Evolutionary conservation across 1,284 basidiomycete genomes (phyloP), one percentile per base, ranked within the genome.

Genomic region (Sporisorium scitamineum): DNA sequence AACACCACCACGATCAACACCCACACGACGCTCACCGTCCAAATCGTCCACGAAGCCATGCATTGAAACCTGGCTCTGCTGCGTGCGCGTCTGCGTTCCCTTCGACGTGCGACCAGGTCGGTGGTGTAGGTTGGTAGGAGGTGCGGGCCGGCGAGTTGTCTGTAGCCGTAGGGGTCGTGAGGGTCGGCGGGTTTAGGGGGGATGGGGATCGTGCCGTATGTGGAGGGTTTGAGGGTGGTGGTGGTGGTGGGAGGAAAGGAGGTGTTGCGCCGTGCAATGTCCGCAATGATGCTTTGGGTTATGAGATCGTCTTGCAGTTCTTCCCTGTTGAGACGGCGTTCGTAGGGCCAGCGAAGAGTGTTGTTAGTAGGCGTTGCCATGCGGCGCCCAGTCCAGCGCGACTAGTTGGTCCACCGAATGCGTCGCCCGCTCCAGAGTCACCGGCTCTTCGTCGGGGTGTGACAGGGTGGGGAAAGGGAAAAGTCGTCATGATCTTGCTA

Each of bases 11-110:
- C 65, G 22, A 76, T 71, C 3, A 76, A 20, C 11, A 70, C 22
- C 22, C 72, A 34, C 14, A 76, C 10, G n/a, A 70, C 26, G 42
- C 63, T 62, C 7, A 76, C 67, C 5, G 70, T 73, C 60, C 63
- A 76, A 32, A 76, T 73, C 5, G 74, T 76, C 74, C 74, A 76
- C 10, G 54, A n/a, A 6, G 74, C 74, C 74, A 76, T 76, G 54
- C 70, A 76, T 51, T 76, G 66, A 41, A 76, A 76, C 5, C 74
- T 20, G 0, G 74, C 74, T 5, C 70, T 42, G 7, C 62, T 63
- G 8, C 74, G 41, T 1, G 70, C 70, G 18, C 74, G 37, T 2
- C 74, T 26, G 2, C 74, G 61, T 31, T 76, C 74, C 20, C 74
- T 39, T 0, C 74, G 41, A 9, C 74, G 32, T 2, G 74, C 60